Conservation (phyloP, 2,329 filamentous ascomycete genomes). For the Alternaria burnsii region DNA sequence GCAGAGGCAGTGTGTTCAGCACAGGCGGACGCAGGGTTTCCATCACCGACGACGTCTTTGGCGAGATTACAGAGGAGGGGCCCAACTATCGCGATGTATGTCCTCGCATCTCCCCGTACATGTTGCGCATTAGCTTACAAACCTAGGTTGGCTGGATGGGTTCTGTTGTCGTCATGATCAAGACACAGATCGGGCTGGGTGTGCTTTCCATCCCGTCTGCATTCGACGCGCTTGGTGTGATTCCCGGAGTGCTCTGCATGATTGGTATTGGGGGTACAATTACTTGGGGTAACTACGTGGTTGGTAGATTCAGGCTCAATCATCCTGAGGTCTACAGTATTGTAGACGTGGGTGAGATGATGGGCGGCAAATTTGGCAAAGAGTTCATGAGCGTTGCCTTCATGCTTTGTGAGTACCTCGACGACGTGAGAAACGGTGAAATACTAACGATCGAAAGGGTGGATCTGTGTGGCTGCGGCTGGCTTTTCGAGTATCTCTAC, state of each 20-base stretch:
- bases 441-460: not conserved
- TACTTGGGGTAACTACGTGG: not conserved
- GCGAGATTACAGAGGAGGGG: not conserved
- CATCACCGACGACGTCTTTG: not conserved
- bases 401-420: not conserved
- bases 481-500: slow-evolving; percentile 15
- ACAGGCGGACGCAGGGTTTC: not conserved
- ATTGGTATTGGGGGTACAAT: not conserved
- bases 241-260: slow-evolving; percentile 58
- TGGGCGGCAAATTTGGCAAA: not conserved
- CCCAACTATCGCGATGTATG: not conserved
- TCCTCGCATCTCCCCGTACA: not conserved
- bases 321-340: not conserved
- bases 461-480: slow-evolving; percentile 19
- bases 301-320: not conserved
- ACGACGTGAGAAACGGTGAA: fast-evolving
- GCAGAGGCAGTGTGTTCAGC: not conserved
- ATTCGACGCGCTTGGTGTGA: slow-evolving; percentile 56
- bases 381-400: not conserved
- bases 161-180: not conserved
- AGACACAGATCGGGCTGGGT: slow-evolving; percentile 21
- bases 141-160: not conserved
- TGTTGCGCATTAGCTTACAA: not conserved
- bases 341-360: not conserved
- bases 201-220: slow-evolving; percentile 58